A percentile compares a stretch with the other conserved stretches of the same genome.
Conservation (phyloP, 2,329 filamentous ascomycete species). For the Neofusicoccum laricinum region DNA sequence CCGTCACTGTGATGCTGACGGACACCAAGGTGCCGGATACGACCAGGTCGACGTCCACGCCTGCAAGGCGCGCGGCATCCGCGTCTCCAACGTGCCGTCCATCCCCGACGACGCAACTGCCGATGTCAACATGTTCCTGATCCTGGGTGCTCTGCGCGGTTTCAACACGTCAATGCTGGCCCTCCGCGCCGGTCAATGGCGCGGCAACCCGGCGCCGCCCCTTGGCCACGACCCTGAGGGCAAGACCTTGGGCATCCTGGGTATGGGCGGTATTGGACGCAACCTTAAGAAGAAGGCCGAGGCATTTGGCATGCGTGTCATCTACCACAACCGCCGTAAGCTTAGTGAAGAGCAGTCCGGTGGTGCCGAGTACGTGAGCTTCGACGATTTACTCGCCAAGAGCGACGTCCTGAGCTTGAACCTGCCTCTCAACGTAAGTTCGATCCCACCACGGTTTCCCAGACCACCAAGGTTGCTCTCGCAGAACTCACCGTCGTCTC, state of each 20-base stretch:
- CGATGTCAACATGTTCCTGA: conserved; percentile 75
- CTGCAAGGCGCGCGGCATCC: conserved; percentile 64
- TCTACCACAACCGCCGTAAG: conserved; percentile 70
- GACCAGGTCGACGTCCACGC: conserved; percentile 75
- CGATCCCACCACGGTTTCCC: neutral
- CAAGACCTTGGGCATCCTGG: conserved; percentile 75
- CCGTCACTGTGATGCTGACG: neutral
- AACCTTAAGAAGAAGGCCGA: conserved; percentile 72
- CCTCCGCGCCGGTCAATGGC: conserved; percentile 67
- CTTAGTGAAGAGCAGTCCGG: conserved; percentile 55
- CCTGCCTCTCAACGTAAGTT: conserved; percentile 72
- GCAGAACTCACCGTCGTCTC: neutral
- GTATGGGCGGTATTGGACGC: conserved; percentile 82
- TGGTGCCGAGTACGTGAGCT: conserved; percentile 66
- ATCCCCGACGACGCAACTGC: conserved; percentile 82
- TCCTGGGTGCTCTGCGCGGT: conserved; percentile 74
- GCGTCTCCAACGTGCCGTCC: conserved; percentile 77
- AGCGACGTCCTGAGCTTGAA: conserved; percentile 81
- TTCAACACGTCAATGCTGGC: conserved; percentile 65
- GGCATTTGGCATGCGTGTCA: conserved; percentile 71
- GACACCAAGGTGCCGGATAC: conserved; percentile 68
- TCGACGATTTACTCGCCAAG: conserved; percentile 66
- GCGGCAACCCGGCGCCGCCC: conserved; percentile 53
- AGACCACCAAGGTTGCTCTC: neutral
- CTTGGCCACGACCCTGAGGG: conserved; percentile 75